A percentile compares a stretch with the other conserved stretches of the same genome.
These are phyloP conservation scores for Annulohypoxylon moriforme DNA, from an alignment of 495 filamentous ascomycete species.

Conservation along the genomic window DNA sequence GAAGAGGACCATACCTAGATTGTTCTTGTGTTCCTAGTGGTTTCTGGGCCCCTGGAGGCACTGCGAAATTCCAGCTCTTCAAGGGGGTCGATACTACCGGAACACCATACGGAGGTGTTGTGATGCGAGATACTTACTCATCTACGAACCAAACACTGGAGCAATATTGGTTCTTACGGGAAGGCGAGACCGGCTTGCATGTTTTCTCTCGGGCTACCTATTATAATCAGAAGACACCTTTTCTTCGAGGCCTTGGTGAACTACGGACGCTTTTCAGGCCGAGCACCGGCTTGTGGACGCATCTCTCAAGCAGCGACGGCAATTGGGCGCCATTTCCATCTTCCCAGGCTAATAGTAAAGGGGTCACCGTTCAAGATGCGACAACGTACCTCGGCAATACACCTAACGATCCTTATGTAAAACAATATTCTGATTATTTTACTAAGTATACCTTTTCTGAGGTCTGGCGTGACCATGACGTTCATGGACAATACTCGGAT, in stretches of 20 bases:
- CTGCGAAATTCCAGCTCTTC: constrained; percentile 56
- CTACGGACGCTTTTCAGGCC: constrained; percentile 67
- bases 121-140: constrained; percentile 63
- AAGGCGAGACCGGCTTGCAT: constrained; percentile 67
- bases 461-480: constrained; percentile 63
- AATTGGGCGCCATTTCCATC: constrained; percentile 65
- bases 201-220: constrained; percentile 66
- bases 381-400: constrained; percentile 66
- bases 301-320: constrained; percentile 61
- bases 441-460: constrained; percentile 69
- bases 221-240: constrained; percentile 63
- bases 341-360: constrained; percentile 52
- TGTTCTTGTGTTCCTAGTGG: constrained; percentile 69
- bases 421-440: constrained; percentile 66
- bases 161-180: constrained; percentile 68
- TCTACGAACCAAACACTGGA: constrained; percentile 64
- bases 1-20: constrained; percentile 66
- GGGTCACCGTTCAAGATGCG: constrained; percentile 66
- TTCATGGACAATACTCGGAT: constrained; percentile 67
- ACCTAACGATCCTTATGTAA: constrained; percentile 61
- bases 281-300: constrained; percentile 66
- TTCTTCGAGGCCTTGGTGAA: constrained; percentile 66
- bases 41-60: constrained; percentile 63
- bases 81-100: constrained; percentile 61
- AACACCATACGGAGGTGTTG: constrained; percentile 61